These are phyloP conservation scores for Colletotrichum sp. DNA, from an alignment of 2,329 filamentous ascomycete species.

Conservation along the genomic window DNA sequence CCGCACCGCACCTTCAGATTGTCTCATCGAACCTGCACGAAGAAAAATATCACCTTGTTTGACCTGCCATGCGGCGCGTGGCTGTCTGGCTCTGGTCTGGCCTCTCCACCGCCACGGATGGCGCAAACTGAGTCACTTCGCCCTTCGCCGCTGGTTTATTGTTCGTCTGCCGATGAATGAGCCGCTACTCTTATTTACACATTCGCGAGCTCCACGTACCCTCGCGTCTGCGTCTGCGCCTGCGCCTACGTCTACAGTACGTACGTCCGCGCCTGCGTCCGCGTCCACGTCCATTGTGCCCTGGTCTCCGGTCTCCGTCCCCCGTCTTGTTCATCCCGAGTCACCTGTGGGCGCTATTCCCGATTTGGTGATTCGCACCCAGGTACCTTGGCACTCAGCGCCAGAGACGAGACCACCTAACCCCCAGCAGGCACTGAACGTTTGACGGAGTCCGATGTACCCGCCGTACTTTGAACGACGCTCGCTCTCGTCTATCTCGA, in stretches of 20 bases:
- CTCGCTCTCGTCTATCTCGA: not conserved
- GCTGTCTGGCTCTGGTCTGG: not conserved
- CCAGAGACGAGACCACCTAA: not conserved
- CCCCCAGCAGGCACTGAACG: not conserved
- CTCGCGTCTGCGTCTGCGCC: not conserved
- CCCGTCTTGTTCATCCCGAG: not conserved
- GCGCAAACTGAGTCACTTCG: not conserved
- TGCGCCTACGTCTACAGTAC: not conserved
- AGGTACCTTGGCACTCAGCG: not conserved
- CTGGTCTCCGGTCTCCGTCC: not conserved
- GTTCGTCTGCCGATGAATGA: not conserved
- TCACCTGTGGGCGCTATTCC: not conserved
- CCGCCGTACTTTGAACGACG: not conserved
- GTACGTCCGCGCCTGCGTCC: not conserved
- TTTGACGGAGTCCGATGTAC: not conserved
- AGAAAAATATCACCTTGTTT: not conserved
- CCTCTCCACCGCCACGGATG: not conserved
- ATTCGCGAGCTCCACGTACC: not conserved
- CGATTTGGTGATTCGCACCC: not conserved
- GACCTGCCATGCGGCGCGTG: not conserved
- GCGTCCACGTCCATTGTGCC: not conserved
- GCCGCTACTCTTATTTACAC: not conserved
- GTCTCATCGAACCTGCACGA: slow-evolving; percentile 6
- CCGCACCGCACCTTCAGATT: not conserved
- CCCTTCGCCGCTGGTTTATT: not conserved